Evolutionary conservation across 805 yeast genomes (phyloP).

Genomic region (Vanderwaltozyma tropicalis): DNA sequence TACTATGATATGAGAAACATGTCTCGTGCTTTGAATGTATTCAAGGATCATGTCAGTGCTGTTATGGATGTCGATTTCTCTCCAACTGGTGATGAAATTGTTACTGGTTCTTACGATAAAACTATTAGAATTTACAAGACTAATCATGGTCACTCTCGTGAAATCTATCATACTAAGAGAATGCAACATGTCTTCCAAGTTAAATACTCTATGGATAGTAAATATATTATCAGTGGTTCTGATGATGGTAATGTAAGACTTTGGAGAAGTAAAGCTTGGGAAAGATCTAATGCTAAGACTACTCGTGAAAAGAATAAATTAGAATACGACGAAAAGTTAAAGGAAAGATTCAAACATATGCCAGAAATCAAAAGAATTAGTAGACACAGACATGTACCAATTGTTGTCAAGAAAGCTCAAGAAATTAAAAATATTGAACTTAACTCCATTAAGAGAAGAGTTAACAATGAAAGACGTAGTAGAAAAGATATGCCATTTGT

Average conservation of each 20-base stretch:
- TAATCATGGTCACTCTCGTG: slow-evolving; percentile 84
- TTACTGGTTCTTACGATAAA: slow-evolving; percentile 90
- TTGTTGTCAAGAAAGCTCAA: slow-evolving; percentile 74
- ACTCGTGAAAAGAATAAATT: slow-evolving; percentile 69
- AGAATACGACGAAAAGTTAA: slow-evolving; percentile 85
- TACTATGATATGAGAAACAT: slow-evolving; percentile 95
- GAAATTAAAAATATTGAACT: slow-evolving; percentile 75
- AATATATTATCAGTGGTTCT: slow-evolving; percentile 79
- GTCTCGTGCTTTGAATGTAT: slow-evolving; percentile 69
- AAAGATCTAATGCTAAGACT: slow-evolving; percentile 71
- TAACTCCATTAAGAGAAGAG: slow-evolving; percentile 65
- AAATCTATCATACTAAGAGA: slow-evolving; percentile 90
- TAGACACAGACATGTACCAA: slow-evolving; percentile 87
- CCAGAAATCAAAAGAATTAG: slow-evolving; percentile 88
- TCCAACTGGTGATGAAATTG: slow-evolving; percentile 94
- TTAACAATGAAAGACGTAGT: slow-evolving; percentile 72
- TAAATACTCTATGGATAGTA: slow-evolving; percentile 78
- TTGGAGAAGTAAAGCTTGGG: slow-evolving; percentile 86
- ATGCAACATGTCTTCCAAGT: slow-evolving; percentile 92
- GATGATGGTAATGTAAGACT: slow-evolving; percentile 93
- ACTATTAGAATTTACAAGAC: slow-evolving; percentile 73
- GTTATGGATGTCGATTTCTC: slow-evolving; percentile 90
- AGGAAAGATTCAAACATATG: slow-evolving; percentile 89
- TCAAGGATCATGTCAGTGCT: slow-evolving; percentile 92
- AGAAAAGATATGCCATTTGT: slow-evolving; percentile 50